Conservation (phyloP, 768 basidiomycete genomes). For the Leccinum boreale region DNA sequence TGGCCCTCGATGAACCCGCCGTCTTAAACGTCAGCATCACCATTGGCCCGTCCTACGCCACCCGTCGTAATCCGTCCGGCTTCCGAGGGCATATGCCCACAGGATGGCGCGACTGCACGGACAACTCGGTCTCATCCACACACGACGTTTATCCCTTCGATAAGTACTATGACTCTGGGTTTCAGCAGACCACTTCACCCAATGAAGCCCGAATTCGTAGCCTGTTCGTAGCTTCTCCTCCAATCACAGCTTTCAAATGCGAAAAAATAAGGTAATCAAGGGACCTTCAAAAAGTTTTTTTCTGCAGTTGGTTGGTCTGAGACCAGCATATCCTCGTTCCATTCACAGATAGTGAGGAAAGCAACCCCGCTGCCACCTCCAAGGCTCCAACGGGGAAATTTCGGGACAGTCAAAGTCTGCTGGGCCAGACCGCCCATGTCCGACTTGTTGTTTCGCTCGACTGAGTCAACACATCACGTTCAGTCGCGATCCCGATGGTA, state of each 20-base stretch:
- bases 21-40: conserved; percentile 4
- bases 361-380: conserved; percentile 11
- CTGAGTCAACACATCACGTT: not conserved
- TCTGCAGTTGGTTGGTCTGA: not conserved
- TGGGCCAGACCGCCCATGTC: not conserved
- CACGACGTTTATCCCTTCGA: not conserved
- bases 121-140: conserved; percentile 1
- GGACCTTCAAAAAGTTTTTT: not conserved
- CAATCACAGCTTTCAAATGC: not conserved
- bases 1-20: conserved; percentile 17
- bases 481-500: conserved; percentile 12
- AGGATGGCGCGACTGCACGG: conserved; percentile 6
- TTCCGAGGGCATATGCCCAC: conserved; percentile 7
- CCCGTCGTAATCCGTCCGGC: conserved; percentile 7
- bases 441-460: conserved; percentile 9
- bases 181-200: not conserved
- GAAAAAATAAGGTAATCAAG: not conserved
- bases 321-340: not conserved
- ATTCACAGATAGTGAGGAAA: not conserved
- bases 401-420: conserved; percentile 4
- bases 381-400: not conserved
- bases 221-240: not conserved
- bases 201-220: not conserved
- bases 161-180: not conserved
- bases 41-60: conserved; percentile 7